Conservation (phyloP, 2,329 filamentous ascomycete genomes). For the Gaeumannomyces tritici region DNA sequence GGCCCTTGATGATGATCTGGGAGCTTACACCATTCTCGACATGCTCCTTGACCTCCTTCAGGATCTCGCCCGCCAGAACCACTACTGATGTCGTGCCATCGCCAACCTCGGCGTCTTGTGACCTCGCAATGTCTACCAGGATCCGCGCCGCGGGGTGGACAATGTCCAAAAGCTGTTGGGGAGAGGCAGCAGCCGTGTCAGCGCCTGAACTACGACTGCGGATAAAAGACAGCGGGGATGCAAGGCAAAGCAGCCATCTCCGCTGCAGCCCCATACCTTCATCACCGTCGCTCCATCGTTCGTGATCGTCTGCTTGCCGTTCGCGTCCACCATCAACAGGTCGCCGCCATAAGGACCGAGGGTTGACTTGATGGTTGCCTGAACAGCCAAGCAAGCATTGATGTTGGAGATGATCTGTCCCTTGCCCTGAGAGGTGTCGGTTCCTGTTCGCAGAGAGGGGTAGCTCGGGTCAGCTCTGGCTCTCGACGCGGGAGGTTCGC, state of each 20-base stretch:
- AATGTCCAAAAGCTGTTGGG: conserved; percentile 78
- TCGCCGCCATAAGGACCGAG: conserved; percentile 96
- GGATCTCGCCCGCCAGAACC: conserved; percentile 90
- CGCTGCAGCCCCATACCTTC: conserved; percentile 57
- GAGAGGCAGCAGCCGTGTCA: conserved; percentile 3
- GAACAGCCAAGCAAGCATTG: conserved; percentile 93
- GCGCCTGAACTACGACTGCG: background rate
- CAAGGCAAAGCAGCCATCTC: background rate
- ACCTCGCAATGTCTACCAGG: conserved; percentile 95
- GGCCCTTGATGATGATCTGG: conserved; percentile 93
- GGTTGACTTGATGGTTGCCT: conserved; percentile 91
- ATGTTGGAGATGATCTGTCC: conserved; percentile 97
- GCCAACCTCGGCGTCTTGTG: conserved; percentile 97
- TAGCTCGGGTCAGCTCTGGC: conserved; percentile 11
- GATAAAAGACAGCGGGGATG: background rate
- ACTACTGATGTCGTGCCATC: conserved; percentile 98
- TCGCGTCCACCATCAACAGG: conserved; percentile 88
- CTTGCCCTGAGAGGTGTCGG: conserved; percentile 93
- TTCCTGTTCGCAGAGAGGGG: conserved; percentile 49
- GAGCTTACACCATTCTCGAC: conserved; percentile 96
- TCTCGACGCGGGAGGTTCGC: conserved; percentile 15
- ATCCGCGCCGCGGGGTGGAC: conserved; percentile 95
- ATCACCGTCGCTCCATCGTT: conserved; percentile 99
- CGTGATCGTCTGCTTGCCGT: conserved; percentile 94
- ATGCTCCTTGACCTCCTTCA: conserved; percentile 93